Evolutionary conservation across 257 asterid species (phyloP).

Genomic region (Striga asiatica): DNA sequence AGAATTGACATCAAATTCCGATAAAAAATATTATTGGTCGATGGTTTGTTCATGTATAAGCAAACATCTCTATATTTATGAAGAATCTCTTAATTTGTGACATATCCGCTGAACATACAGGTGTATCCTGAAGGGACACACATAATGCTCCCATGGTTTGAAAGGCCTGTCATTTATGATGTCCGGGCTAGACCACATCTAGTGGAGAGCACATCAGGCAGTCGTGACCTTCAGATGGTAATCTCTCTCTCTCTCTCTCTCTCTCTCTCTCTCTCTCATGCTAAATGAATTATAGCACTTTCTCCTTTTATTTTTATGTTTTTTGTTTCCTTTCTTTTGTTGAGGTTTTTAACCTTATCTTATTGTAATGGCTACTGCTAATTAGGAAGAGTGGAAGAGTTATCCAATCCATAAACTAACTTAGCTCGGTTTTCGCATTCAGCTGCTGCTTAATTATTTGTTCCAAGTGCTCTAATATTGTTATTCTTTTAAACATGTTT

Average conservation of each 20-base stretch:
- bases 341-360: not conserved
- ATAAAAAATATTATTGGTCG: not conserved
- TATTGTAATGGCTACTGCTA: not conserved
- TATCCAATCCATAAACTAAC: not conserved
- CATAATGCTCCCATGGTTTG: constrained; percentile 48
- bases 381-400: not conserved
- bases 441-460: too few species aligned
- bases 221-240: constrained; percentile 63
- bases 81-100: not conserved
- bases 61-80: not conserved
- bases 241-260: not conserved
- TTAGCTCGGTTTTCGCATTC: too few species aligned
- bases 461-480: too few species aligned
- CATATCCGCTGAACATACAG: constrained; percentile 16
- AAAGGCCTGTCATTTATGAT: constrained; percentile 48
- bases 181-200: constrained; percentile 48
- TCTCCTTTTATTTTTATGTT: too few species aligned
- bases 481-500: not conserved
- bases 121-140: constrained; percentile 56
- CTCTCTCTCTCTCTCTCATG: not conserved
- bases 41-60: not conserved
- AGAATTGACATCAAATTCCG: not conserved
- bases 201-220: constrained; percentile 48
- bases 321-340: not conserved
- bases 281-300: not conserved